Base-by-base conservation (phyloP, 2,329 filamentous ascomycete genomes). In the Exophiala phaeomuriformis region DNA sequence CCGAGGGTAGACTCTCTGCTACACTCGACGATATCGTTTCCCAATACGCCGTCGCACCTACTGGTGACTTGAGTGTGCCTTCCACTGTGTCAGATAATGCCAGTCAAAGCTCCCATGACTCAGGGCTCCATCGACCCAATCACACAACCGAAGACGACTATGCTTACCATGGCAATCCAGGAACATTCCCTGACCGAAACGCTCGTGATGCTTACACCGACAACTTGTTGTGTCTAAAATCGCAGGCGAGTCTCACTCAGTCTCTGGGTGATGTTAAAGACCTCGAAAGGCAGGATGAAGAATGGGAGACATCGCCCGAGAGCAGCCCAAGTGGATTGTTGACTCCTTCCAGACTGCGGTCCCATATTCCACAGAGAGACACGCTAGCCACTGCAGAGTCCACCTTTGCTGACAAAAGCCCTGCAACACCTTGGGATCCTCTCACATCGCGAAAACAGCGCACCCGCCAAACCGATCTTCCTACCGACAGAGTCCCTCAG, bases 21-120 rank as follows among this genome's bases (percentile, higher is more conserved):
- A 59, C 52, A 10, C 32, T 57, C 7, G 57, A 59, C 19, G 54
- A 59, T 9, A 59, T 59, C 19, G 51, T 59, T 12, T 55, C 57
- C 27, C 54, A 57, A 33, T 57, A 59, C 48, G 57, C 52, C 28
- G 56, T 6, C 28, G 32, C 4, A 3, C 40, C 5, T 10, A 30
- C 27, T 50, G 45, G 32, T 36, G 40, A 35, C 10, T 45, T 29
- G 30, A 12, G 28, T 32, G 5, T 29, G 1, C 32, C 32, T 5
- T 29, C 30, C 12, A 32, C 28, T 9, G 4, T 41, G 28, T 29
- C 30, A 3, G 4, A 4, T 10, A 6, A 45, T n/a, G 28, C 3
- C 7, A 9, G 29, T 45, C 28, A 30, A 32, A 7, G 4, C 28
- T 32, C 10, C 4, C 3, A 5, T 5, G 9, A 41, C 9, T 27